Evolutionary conservation across 495 filamentous ascomycete genomes (phyloP), one percentile per base, ranked within the genome.

Genomic region (Xylaria curta): DNA sequence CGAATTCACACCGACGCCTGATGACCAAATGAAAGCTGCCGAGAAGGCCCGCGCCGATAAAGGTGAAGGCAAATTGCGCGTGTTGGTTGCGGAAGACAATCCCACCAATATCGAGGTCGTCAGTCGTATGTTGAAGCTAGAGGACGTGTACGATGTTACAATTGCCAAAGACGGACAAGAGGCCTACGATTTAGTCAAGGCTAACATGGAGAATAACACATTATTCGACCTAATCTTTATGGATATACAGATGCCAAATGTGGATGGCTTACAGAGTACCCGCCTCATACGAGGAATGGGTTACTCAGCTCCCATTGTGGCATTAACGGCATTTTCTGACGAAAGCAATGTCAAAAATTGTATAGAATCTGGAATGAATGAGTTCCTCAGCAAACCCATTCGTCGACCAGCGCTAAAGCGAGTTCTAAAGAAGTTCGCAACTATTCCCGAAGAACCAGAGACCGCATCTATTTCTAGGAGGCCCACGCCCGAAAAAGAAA

Each of bases 51-150:
- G 76, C 83, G 86, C 78, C 42, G 87, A 85, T 74, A 85, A 90
- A 73, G 81, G 84, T 7, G 87, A 85, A 1, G 86, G 87, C 31
- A 93, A 90, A 76, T 85, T 97, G 33, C 89, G 91, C 38, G 92
- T 97, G 6, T 82, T 98, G n/a, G 94, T 98, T 28, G 94, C 95
- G 0, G 94, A 98, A 77, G 94, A 98, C 82, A 98, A 98, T 77
- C 90, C 90, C 40, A 94, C 95, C n/a, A 98, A 98, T 77, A 92
- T 97, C 76, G 93, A 97, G 76, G 95, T 98, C 19, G 94, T 97
- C 65, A 87, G 80, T 72, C 76, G 85, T 36, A 83, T 89, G 80
- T 75, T 89, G 10, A 88, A 89, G 74, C 75, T 88, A 1, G 87
- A 89, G 59, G 85, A 86, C 53, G 80, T 86, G 46, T 87, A 88